Conservation (phyloP, 768 basidiomycete species). For the Hydnomerulius pinastri region DNA sequence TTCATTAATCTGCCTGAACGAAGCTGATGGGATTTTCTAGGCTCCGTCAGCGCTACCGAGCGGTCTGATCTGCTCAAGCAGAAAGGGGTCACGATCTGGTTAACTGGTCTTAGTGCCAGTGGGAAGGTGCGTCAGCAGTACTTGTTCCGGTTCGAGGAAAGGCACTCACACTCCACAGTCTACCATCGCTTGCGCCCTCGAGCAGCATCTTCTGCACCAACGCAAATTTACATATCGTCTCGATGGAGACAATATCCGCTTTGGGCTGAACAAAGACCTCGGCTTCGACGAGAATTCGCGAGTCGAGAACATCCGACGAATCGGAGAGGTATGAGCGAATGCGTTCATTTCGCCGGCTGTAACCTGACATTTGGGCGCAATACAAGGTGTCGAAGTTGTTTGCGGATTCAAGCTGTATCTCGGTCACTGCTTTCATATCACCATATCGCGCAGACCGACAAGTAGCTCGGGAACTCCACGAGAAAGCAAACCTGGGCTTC, state of each 20-base stretch:
- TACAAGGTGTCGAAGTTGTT: conserved; percentile 90
- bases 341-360: conserved; percentile 2
- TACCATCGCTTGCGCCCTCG: conserved; percentile 94
- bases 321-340: conserved; percentile 74
- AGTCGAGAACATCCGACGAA: conserved; percentile 94
- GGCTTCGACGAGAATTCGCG: conserved; percentile 91
- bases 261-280: conserved; percentile 95
- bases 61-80: conserved; percentile 71
- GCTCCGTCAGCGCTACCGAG: conserved; percentile 70
- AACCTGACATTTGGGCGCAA: conserved; percentile 10
- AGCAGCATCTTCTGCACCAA: conserved; percentile 90
- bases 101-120: conserved; percentile 94
- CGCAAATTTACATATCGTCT: conserved; percentile 87
- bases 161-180: conserved; percentile 52
- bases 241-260: conserved; percentile 95
- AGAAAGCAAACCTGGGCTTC: conserved; percentile 72
- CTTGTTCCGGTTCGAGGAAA: not conserved
- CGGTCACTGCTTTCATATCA: conserved; percentile 97
- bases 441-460: conserved; percentile 91
- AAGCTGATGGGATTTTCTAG: conserved; percentile 40
- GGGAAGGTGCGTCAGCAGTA: conserved; percentile 67
- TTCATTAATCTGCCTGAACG: not conserved
- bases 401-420: conserved; percentile 81
- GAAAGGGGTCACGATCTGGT: conserved; percentile 91
- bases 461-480: conserved; percentile 81